phyloP scores from a whole-genome alignment of 495 filamentous ascomycete genomes.

The Chaetomium tenue region DNA sequence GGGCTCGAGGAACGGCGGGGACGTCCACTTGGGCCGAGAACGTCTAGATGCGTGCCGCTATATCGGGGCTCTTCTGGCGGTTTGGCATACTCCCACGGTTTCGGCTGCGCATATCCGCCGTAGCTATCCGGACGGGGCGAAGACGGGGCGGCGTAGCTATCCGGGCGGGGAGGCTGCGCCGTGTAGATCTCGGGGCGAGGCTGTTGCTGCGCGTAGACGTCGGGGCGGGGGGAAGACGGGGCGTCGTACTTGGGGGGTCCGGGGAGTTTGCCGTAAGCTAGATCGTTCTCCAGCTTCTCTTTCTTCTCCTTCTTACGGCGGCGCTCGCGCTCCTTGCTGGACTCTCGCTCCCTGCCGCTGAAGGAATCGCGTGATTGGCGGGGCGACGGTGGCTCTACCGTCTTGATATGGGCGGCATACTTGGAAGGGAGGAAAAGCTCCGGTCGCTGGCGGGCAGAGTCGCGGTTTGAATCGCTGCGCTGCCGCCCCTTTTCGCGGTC shows the following conservation, averaged over 20 bases:
- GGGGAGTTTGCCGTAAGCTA: slow-evolving; percentile 47
- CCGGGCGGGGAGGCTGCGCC: slow-evolving; percentile 34
- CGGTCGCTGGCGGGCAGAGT: slow-evolving; percentile 15
- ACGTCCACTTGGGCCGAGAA: slow-evolving; percentile 24
- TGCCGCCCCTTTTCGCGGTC: slow-evolving; percentile 23
- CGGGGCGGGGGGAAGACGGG: slow-evolving; percentile 33
- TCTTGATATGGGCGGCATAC: slow-evolving; percentile 28
- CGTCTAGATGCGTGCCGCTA: slow-evolving; percentile 25
- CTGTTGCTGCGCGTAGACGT: slow-evolving; percentile 31
- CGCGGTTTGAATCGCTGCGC: slow-evolving; percentile 22
- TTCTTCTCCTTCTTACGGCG: slow-evolving; percentile 41
- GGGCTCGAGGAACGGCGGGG: slow-evolving; percentile 34
- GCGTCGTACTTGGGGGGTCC: slow-evolving; percentile 32
- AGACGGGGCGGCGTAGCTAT: slow-evolving; percentile 27
- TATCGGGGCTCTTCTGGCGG: slow-evolving; percentile 51
- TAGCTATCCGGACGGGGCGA: too few species aligned
- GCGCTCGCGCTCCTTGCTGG: slow-evolving; percentile 35
- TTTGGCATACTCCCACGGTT: slow-evolving; percentile 52
- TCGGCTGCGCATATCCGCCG: slow-evolving; percentile 49
- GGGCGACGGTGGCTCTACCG: slow-evolving; percentile 27
- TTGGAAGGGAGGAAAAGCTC: slow-evolving; percentile 29
- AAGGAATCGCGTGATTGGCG: slow-evolving; percentile 37
- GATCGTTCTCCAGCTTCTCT: slow-evolving; percentile 45
- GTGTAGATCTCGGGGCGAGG: slow-evolving; percentile 33
- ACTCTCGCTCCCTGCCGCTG: slow-evolving; percentile 33